Evolutionary conservation across 208 protist genomes (phyloP), one percentile per base, ranked within the genome.

Genomic region (Leishmania tropica): DNA sequence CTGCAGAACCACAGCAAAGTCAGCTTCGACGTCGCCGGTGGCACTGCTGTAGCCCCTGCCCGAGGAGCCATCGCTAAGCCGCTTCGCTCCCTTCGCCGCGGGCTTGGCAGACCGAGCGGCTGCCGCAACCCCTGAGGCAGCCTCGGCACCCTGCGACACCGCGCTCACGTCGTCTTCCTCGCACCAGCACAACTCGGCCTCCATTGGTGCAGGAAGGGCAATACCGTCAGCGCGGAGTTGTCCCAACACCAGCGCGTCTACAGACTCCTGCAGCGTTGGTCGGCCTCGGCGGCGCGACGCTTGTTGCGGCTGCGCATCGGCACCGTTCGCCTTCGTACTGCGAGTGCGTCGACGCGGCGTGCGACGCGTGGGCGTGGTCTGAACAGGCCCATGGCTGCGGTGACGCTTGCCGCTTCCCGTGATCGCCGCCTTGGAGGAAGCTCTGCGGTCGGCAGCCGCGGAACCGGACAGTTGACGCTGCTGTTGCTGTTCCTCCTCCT

Each of bases 181-280:
- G 62, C 60, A 80, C 47, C 79, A 77, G 37, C 71, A 71, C 31
- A 88, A 48, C 71, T 88, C 79, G 8, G 68, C 68, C 45, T 24
- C 11, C 85, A 89, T 85, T 37, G 40, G 70, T 37, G 78, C 73
- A 21, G 71, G 71, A 76, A 89, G 81, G 11, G 70, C 70, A 35
- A 96, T 75, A 17, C 93, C 93, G 62, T 96, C 93, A 19, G 85
- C 79, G n/a, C 79, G 86, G 31, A 96, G 86, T 84, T 96, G 90
- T 42, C 81, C 80, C 47, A 93, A 75, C 48, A 96, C 80, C 31
- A 96, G 64, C 47, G 89, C 87, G 81, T 96, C 91, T 40, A 93
- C 81, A n/a, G 85, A 88, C 40, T 88, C 65, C 24, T 82, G 84
- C 37, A 95, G 51, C 64, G 77, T 82, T 56, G 83, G 75, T 64